These are phyloP conservation scores for Boletellus emodensis DNA, from an alignment of 768 basidiomycete genomes.

Conservation along the genomic window DNA sequence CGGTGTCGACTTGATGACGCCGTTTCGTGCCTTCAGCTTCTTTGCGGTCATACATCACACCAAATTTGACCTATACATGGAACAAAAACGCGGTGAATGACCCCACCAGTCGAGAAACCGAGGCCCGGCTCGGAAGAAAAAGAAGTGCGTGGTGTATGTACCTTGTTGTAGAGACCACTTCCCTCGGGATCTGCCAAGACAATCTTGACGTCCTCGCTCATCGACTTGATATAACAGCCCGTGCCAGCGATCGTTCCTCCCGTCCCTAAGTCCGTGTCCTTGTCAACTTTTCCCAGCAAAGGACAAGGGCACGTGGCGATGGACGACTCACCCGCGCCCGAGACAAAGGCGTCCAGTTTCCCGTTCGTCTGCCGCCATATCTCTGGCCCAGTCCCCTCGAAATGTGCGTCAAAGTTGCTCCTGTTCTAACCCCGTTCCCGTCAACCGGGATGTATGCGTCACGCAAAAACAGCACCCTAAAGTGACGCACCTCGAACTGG, in stretches of 20 bases:
- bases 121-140: background rate
- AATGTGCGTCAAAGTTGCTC: constrained; percentile 90
- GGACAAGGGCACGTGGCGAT: background rate
- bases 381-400: constrained; percentile 86
- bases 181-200: constrained; percentile 90
- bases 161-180: constrained; percentile 94
- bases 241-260: constrained; percentile 92
- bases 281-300: background rate
- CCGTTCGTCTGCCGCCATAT: constrained; percentile 93
- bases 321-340: constrained; percentile 67
- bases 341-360: constrained; percentile 75
- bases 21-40: constrained; percentile 93
- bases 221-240: constrained; percentile 75
- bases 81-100: background rate
- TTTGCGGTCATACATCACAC: constrained; percentile 91
- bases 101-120: too few relatives aligned
- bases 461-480: background rate
- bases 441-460: background rate
- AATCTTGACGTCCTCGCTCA: constrained; percentile 61
- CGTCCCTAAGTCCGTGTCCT: constrained; percentile 54
- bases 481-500: constrained; percentile 74
- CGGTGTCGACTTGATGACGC: constrained; percentile 91
- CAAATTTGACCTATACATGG: constrained; percentile 64
- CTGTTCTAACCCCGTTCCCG: constrained; percentile 45
- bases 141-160: constrained; percentile 34